Base-by-base conservation (phyloP, 345 rosid species). In the Draba incana region DNA sequence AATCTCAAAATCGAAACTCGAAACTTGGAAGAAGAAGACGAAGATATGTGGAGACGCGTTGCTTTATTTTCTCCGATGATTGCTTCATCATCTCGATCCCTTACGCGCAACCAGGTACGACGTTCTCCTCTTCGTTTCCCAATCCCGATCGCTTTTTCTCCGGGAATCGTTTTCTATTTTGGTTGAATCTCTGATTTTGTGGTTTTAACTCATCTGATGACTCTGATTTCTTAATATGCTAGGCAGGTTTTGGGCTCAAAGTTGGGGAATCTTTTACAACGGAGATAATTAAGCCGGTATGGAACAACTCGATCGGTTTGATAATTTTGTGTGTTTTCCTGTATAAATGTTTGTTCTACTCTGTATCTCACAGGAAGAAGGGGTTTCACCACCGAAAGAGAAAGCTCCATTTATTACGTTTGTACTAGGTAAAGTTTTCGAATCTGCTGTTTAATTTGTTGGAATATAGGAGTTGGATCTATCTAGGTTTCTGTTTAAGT, bases 41-140 rank as follows among this genome's bases (percentile, higher is more conserved):
- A 54, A 27, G 56, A 79, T 64, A 86, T 92, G 97, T 88, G 88
- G 97, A 88, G 87, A 84, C 87, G 96, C 81, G 80, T 84, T 60
- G 78, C 83, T 74, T 78, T 78, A 55, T 85, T 90, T 72, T 84
- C 87, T 77, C 80, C 88, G 20, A 61, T 66, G 76, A 68, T 83
- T 61, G 76, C 76, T 60, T 77, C 91, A 46, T 75, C 91, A 49
- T 79, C 89, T 2, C 76, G 72, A 61, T 75, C 85, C 48, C 69
- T 84, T 39, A 12, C 71, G 16, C 75, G 64, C 5, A 45, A 66
- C 33, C 86, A 81, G 90, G 97, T 88, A 53, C 60, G 43, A 47
- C 46, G 58, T 48, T 41, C 25, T 35, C 48, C 30, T 13, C 41
- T 39, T 30, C 44, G 41, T 27, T 44, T 42, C 41, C 13, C 66